Evolutionary conservation across 2,329 filamentous ascomycete species (phyloP).

Genomic region (Penicillium sp.): DNA sequence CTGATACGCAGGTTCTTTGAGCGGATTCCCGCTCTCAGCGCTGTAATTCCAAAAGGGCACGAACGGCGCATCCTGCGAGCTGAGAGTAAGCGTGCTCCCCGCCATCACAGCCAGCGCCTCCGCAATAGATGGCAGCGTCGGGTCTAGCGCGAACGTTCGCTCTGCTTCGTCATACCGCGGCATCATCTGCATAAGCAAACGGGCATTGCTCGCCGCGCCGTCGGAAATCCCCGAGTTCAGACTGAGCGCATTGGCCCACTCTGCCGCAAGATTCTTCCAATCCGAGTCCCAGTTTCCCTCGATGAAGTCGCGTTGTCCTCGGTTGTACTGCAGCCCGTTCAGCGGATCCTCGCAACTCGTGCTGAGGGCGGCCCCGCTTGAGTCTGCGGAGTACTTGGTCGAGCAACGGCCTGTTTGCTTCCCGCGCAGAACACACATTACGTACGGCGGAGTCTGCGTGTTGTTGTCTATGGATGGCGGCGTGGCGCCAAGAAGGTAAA

Average conservation of each 20-base stretch:
- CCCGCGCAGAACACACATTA: conserved; percentile 66
- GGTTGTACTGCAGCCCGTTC: conserved; percentile 58
- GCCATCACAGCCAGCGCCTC: conserved; percentile 72
- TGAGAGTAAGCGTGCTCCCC: conserved; percentile 64
- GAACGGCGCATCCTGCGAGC: conserved; percentile 61
- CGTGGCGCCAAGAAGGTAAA: conserved; percentile 66
- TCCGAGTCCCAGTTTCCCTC: conserved; percentile 44
- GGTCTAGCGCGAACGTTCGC: conserved; percentile 43
- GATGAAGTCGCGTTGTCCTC: conserved; percentile 38
- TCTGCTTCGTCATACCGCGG: conserved; percentile 36
- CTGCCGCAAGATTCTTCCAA: conserved; percentile 56
- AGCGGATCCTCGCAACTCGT: conserved; percentile 61
- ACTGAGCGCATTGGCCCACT: conserved; percentile 57
- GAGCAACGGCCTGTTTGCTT: conserved; percentile 65
- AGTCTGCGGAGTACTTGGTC: conserved; percentile 56
- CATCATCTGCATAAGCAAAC: conserved; percentile 58
- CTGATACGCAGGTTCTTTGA: conserved; percentile 53
- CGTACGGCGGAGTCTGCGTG: conserved; percentile 50
- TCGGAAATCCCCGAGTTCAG: conserved; percentile 57
- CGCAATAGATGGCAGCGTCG: conserved; percentile 63
- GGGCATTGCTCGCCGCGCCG: conserved; percentile 59
- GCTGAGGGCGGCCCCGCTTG: conserved; percentile 58
- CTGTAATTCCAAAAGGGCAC: conserved; percentile 56
- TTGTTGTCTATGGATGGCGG: conserved; percentile 22
- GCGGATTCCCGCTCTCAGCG: conserved; percentile 22